phyloP scores from a whole-genome alignment of 2,329 filamentous ascomycete species.

The Ambrosiella beaveri region DNA sequence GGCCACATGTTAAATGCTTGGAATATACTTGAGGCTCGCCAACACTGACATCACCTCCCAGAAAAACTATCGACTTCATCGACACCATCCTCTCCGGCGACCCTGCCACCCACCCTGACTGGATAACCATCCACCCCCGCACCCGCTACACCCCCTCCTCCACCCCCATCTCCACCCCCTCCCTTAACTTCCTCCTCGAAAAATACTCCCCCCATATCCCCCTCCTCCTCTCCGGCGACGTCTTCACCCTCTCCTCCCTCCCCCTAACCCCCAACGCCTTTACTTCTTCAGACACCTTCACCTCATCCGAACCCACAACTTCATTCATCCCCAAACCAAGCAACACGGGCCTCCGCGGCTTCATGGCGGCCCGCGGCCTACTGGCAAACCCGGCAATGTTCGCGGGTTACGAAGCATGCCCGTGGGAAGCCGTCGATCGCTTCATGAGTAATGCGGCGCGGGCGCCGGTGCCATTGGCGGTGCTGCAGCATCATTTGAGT shows the following conservation, averaged over 20 bases:
- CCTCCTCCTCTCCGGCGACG: conserved; percentile 51
- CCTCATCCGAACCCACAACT: conserved; percentile 16
- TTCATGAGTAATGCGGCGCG: conserved; percentile 43
- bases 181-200: conserved; percentile 37
- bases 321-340: conserved; percentile 18
- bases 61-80: conserved; percentile 44
- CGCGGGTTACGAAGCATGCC: conserved; percentile 36
- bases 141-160: conserved; percentile 42
- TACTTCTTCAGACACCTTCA: conserved; percentile 15
- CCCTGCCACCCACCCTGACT: conserved; percentile 37
- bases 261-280: conserved; percentile 20
- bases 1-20: too few relatives aligned
- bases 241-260: conserved; percentile 38
- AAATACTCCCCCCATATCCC: conserved; percentile 39
- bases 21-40: too few relatives aligned
- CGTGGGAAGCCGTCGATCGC: conserved; percentile 43
- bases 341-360: conserved; percentile 37
- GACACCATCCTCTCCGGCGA: conserved; percentile 40
- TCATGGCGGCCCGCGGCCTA: conserved; percentile 54
- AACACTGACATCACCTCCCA: conserved; percentile 14
- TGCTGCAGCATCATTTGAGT: conserved; percentile 46
- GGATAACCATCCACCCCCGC: conserved; percentile 54
- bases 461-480: conserved; percentile 43
- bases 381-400: conserved; percentile 52
- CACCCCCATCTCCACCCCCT: conserved; percentile 42